A percentile compares a stretch with the other conserved stretches of the same genome.
Evolutionary conservation across 2,329 filamentous ascomycete species (phyloP).

Genomic region (Bipolaris sorokiniana): DNA sequence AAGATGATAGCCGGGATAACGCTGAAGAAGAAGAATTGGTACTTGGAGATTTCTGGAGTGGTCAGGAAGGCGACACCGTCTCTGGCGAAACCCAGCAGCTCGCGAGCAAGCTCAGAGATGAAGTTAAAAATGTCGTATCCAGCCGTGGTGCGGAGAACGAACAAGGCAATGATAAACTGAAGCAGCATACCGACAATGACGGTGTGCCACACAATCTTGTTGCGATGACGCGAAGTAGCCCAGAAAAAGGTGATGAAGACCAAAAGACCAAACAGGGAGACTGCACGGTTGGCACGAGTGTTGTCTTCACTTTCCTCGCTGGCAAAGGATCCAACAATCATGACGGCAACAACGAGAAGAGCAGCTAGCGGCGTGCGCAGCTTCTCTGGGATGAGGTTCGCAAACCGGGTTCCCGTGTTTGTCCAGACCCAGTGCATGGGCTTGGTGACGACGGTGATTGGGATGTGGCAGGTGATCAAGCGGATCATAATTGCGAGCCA

Average conservation of each 20-base stretch:
- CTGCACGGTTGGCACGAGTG: conserved; percentile 77
- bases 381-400: conserved; percentile 69
- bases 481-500: conserved; percentile 78
- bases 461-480: conserved; percentile 74
- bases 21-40: conserved; percentile 72
- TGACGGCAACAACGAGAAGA: conserved; percentile 68
- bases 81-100: conserved; percentile 76
- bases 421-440: conserved; percentile 73
- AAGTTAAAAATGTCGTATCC: conserved; percentile 93
- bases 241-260: conserved; percentile 74
- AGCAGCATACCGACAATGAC: conserved; percentile 86
- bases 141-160: conserved; percentile 79
- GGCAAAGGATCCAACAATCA: conserved; percentile 79
- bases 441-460: conserved; percentile 68
- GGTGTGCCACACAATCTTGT: conserved; percentile 56
- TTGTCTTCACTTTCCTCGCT: conserved; percentile 76
- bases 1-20: conserved; percentile 95
- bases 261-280: conserved; percentile 78
- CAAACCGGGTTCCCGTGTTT: conserved; percentile 65
- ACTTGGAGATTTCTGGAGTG: conserved; percentile 48
- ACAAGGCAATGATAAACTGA: conserved; percentile 87
- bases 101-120: conserved; percentile 75
- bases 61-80: conserved; percentile 78
- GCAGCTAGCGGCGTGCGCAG: conserved; percentile 69
- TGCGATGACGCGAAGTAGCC: conserved; percentile 72